phyloP scores from a whole-genome alignment of 2,329 filamentous ascomycete species.

The Neofusicoccum sp. region DNA sequence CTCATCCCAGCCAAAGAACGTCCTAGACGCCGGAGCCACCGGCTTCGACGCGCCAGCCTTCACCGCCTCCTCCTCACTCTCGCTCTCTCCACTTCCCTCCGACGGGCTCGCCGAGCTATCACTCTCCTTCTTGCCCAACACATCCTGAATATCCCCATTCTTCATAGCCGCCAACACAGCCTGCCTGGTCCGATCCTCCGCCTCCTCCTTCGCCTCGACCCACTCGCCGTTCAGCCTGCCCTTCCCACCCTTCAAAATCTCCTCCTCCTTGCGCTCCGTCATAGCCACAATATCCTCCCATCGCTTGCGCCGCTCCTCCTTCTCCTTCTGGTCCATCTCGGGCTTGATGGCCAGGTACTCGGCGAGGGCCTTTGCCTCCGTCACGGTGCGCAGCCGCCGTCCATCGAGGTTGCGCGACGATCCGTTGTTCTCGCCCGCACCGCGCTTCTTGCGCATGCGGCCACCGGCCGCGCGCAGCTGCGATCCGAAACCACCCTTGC shows the following conservation, averaged over 20 bases:
- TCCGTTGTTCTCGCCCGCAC: constrained; percentile 77
- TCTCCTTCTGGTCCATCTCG: constrained; percentile 93
- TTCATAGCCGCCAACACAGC: constrained; percentile 71
- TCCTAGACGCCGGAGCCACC: constrained; percentile 34
- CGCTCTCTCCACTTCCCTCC: constrained; percentile 17
- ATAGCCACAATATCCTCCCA: constrained; percentile 88
- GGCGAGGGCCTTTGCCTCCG: constrained; percentile 90
- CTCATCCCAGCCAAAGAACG: constrained; percentile 76
- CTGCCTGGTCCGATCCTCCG: constrained; percentile 75
- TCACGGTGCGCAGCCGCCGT: constrained; percentile 82
- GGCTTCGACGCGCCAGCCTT: constrained; percentile 26
- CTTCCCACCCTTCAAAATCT: constrained; percentile 71
- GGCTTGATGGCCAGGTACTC: constrained; percentile 95
- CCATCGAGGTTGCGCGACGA: constrained; percentile 94
- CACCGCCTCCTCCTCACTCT: constrained; percentile 28
- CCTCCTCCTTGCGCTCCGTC: constrained; percentile 78
- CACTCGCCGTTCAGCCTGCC: constrained; percentile 77
- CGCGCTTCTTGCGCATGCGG: constrained; percentile 91
- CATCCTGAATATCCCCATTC: constrained; percentile 50
- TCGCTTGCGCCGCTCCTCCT: constrained; percentile 76
- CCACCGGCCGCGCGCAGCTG: constrained; percentile 95
- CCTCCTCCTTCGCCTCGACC: constrained; percentile 93
- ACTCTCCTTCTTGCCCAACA: constrained; percentile 46
- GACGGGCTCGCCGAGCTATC: constrained; percentile 28
- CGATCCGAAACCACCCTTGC: constrained; percentile 96